A percentile compares a stretch with the other conserved stretches of the same genome.
phyloP scores from a whole-genome alignment of 2,329 filamentous ascomycete species.

The Exophiala lecanii-corni region DNA sequence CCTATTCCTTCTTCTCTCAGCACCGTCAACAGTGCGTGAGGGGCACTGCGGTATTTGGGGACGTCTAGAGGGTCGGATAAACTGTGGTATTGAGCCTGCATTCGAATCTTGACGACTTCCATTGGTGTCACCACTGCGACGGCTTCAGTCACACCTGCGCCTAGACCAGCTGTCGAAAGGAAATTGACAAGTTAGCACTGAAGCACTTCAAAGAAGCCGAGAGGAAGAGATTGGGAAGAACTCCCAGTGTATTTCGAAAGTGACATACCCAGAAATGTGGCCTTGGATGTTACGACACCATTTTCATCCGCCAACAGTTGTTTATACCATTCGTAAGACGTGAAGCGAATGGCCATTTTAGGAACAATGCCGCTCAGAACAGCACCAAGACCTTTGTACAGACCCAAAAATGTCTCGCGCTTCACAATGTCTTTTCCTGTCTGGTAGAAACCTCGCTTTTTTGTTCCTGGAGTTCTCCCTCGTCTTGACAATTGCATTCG shows the following conservation, averaged over 20 bases:
- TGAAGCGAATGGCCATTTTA: constrained; percentile 99
- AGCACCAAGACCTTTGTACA: constrained; percentile 98
- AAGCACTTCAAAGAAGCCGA: too few relatives aligned
- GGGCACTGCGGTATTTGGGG: constrained; percentile 95
- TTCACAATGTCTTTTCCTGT: constrained; percentile 84
- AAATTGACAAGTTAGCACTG: too few relatives aligned
- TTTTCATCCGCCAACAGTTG: constrained; percentile 67
- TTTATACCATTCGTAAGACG: constrained; percentile 95
- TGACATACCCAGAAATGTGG: constrained; percentile 65
- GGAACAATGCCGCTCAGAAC: constrained; percentile 94
- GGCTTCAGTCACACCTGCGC: constrained; percentile 92
- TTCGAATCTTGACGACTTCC: constrained; percentile 98
- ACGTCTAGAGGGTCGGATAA: constrained; percentile 95
- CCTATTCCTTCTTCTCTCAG: constrained; percentile 84
- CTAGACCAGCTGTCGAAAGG: constrained; percentile 72
- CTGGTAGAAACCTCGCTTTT: constrained; percentile 78
- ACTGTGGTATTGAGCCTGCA: constrained; percentile 96
- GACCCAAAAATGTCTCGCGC: constrained; percentile 82
- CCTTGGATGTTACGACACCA: constrained; percentile 63
- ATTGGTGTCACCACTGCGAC: constrained; percentile 95
- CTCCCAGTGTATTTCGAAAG: too few relatives aligned
- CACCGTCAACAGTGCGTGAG: constrained; percentile 77
- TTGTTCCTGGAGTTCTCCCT: constrained; percentile 72
- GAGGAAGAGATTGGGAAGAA: too few relatives aligned
- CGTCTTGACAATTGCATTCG: constrained; percentile 96